Percentiles rank a stretch among this genome's conserved stretches.
These are phyloP conservation scores for Puccinia polysora DNA, from an alignment of 1,284 basidiomycete genomes.

Conservation along the genomic window DNA sequence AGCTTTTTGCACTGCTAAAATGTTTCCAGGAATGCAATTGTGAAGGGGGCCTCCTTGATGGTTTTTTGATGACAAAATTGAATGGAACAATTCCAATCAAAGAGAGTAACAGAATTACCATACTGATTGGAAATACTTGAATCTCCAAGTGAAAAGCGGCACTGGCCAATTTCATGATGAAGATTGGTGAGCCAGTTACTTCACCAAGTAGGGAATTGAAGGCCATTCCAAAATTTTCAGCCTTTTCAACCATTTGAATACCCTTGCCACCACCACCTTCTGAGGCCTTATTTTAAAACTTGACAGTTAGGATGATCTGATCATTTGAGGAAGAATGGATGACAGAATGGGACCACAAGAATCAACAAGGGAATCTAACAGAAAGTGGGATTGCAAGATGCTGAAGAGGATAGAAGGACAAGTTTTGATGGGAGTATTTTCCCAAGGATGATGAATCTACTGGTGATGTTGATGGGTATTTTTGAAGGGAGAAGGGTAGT, in stretches of 20 bases:
- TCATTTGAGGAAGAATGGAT: no score
- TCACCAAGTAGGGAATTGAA: constrained; percentile 91
- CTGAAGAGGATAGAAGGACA: no score
- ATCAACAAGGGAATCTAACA: no score
- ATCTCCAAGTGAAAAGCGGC: constrained; percentile 96
- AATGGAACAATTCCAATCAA: constrained; percentile 98
- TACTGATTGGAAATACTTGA: constrained; percentile 97
- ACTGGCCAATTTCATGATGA: constrained; percentile 99
- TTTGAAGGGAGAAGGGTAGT: no score
- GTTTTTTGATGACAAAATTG: constrained; percentile 99
- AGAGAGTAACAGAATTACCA: constrained; percentile 96
- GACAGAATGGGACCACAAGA: no score
- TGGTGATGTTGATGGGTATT: no score
- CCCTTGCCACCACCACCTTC: constrained; percentile 99
- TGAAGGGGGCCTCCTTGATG: constrained; percentile 98
- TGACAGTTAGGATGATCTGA: no score
- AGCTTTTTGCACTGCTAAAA: constrained; percentile 96
- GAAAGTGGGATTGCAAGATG: no score
- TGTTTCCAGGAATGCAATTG: constrained; percentile 83
- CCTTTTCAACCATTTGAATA: constrained; percentile 79
- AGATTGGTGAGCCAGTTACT: constrained; percentile 97
- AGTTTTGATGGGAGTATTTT: no score
- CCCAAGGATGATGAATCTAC: no score
- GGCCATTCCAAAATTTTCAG: constrained; percentile 84
- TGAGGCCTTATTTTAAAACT: constrained; percentile 93